phyloP scores from a whole-genome alignment of 2,329 filamentous ascomycete species.

The Verticillium dahliae region DNA sequence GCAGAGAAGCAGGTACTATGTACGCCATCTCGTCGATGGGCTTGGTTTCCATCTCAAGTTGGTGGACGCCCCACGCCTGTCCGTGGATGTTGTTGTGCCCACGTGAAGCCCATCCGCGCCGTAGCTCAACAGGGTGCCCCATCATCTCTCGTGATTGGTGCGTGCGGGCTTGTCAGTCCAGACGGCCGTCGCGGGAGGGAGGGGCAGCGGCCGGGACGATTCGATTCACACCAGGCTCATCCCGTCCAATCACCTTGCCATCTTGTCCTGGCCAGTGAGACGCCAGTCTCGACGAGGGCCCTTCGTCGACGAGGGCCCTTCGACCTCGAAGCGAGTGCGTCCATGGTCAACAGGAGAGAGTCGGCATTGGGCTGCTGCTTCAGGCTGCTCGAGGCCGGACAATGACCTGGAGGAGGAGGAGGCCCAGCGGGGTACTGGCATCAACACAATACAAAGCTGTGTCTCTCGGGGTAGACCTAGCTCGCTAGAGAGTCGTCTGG shows the following conservation, averaged over 20 bases:
- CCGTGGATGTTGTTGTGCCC: background rate
- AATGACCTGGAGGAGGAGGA: background rate
- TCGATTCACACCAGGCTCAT: background rate
- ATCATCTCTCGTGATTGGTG: background rate
- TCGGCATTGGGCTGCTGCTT: no score
- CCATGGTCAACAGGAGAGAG: background rate
- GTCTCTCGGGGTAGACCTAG: no score
- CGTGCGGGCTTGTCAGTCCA: background rate
- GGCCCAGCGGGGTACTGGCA: background rate
- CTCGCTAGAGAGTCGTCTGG: background rate
- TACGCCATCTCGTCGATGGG: background rate
- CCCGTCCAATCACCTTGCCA: background rate
- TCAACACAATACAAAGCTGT: no score
- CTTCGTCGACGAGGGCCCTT: background rate
- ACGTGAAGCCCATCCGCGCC: slow-evolving; percentile 2
- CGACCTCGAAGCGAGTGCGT: background rate
- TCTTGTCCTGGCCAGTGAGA: background rate
- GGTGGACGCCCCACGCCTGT: background rate
- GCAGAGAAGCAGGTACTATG: slow-evolving; percentile 2
- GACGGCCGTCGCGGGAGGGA: slow-evolving; percentile 2
- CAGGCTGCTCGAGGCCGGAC: no score
- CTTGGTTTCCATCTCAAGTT: background rate
- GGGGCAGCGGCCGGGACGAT: slow-evolving; percentile 1
- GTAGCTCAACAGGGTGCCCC: background rate
- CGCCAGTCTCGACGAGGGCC: background rate